Percentiles rank a stretch among this genome's conserved stretches.
These are phyloP conservation scores for Nepenthes mirabilis DNA, from an alignment of 148 eudicot genomes.

Conservation along the genomic window DNA sequence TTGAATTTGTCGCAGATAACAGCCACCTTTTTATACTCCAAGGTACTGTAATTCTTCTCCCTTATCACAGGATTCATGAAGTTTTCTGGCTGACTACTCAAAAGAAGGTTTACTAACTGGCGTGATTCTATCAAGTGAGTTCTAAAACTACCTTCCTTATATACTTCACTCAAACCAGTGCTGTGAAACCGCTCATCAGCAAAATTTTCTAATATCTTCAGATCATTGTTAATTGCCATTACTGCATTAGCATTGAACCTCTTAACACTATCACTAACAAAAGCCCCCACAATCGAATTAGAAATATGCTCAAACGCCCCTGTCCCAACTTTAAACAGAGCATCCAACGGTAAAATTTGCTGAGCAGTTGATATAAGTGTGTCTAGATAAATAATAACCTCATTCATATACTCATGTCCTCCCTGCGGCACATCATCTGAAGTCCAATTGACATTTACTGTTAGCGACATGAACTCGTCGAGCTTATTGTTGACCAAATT, in stretches of 20 bases:
- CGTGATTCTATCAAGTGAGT: constrained; percentile 66
- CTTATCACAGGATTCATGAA: constrained; percentile 93
- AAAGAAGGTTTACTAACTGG: constrained; percentile 68
- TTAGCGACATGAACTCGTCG: constrained; percentile 54
- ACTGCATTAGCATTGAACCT: constrained; percentile 83
- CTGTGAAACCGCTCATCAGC: constrained; percentile 72
- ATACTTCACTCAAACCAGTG: constrained; percentile 68
- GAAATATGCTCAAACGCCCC: constrained; percentile 91
- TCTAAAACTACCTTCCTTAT: constrained; percentile 61
- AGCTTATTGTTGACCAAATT: constrained; percentile 55
- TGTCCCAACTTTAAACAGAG: constrained; percentile 72
- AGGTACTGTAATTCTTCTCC: constrained; percentile 51
- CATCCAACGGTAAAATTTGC: constrained; percentile 72
- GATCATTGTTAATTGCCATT: constrained; percentile 48
- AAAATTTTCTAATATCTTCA: constrained; percentile 63
- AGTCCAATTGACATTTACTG: constrained; percentile 71
- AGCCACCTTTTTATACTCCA: constrained; percentile 78
- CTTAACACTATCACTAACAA: constrained; percentile 71
- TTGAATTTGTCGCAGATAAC: constrained; percentile 80
- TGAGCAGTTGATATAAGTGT: constrained; percentile 77
- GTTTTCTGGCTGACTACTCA: constrained; percentile 86
- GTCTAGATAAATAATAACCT: constrained; percentile 66
- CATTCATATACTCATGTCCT: constrained; percentile 56
- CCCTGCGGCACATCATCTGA: constrained; percentile 54
- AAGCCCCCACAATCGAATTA: constrained; percentile 52